Percentiles rank a stretch among this genome's conserved stretches.
These are phyloP conservation scores for Emericellopsis cladophorae DNA, from an alignment of 2,329 filamentous ascomycete genomes.

Conservation along the genomic window DNA sequence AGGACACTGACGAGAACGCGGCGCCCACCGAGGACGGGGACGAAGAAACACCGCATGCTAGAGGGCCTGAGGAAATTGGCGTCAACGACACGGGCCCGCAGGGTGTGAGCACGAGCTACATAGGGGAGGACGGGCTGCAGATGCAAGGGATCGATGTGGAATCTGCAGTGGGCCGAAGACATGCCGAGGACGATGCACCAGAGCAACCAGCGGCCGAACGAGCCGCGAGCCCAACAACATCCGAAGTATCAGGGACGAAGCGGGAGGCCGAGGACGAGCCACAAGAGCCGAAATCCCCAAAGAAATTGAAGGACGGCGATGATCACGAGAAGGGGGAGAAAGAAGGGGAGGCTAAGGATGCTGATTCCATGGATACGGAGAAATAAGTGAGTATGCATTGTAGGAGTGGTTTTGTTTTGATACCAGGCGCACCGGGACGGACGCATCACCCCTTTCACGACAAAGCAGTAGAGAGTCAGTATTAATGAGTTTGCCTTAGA, in stretches of 20 bases:
- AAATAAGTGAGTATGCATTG: constrained; percentile 1
- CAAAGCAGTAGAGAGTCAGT: too few relatives aligned
- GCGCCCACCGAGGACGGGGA: constrained; percentile 24
- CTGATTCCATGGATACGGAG: constrained; percentile 8
- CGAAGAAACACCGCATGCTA: constrained; percentile 59
- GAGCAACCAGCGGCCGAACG: neutral
- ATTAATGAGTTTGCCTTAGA: neutral
- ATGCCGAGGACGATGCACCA: constrained; percentile 12
- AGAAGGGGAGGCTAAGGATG: constrained; percentile 3
- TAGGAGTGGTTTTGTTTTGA: neutral
- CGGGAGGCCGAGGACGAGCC: constrained; percentile 40
- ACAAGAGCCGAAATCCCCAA: constrained; percentile 29
- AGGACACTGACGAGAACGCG: constrained; percentile 7
- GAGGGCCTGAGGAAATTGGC: constrained; percentile 75
- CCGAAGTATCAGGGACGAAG: constrained; percentile 32
- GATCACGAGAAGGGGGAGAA: constrained; percentile 3
- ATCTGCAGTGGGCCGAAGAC: constrained; percentile 45
- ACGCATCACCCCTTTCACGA: too few relatives aligned
- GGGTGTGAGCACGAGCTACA: constrained; percentile 24
- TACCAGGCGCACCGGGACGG: neutral
- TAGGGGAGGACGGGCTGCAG: constrained; percentile 26
- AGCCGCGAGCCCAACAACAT: constrained; percentile 8
- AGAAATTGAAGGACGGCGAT: constrained; percentile 34
- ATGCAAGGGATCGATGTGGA: constrained; percentile 47
- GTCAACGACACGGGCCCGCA: constrained; percentile 79